phyloP scores from a whole-genome alignment of 1,139 yeast genomes.

The Eremothecium coryli region DNA sequence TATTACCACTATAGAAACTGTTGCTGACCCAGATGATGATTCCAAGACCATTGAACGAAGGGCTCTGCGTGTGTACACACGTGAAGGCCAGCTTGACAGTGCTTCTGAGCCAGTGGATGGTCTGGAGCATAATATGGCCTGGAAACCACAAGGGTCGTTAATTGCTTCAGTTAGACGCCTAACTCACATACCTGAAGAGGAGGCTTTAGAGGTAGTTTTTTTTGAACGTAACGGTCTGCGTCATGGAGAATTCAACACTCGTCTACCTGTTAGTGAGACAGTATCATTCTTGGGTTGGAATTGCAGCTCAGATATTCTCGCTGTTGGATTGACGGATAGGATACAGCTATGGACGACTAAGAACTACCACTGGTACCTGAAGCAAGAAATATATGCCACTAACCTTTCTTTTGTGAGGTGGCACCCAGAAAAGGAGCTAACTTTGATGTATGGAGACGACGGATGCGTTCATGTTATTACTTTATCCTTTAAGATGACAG shows the following conservation, averaged over 20 bases:
- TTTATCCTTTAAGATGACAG: constrained; percentile 52
- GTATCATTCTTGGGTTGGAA: constrained; percentile 69
- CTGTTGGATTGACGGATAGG: constrained; percentile 50
- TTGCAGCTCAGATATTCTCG: constrained; percentile 67
- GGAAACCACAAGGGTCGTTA: constrained; percentile 88
- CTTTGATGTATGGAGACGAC: constrained; percentile 54
- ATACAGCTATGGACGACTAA: constrained; percentile 86
- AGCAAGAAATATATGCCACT: constrained; percentile 52
- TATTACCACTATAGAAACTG: constrained; percentile 52
- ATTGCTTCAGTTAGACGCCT: constrained; percentile 74
- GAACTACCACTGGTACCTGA: constrained; percentile 92
- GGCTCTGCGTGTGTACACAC: constrained; percentile 70
- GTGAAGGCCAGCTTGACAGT: constrained; percentile 72
- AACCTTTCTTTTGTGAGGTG: constrained; percentile 50
- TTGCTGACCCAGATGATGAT: constrained; percentile 25
- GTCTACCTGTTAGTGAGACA: constrained; percentile 45
- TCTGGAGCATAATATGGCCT: constrained; percentile 60
- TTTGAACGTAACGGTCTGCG: constrained; percentile 91
- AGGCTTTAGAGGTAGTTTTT: constrained; percentile 49
- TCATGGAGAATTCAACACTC: constrained; percentile 73
- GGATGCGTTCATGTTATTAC: constrained; percentile 53
- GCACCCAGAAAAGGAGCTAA: constrained; percentile 85
- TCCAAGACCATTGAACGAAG: constrained; percentile 47
- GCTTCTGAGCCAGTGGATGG: constrained; percentile 89
- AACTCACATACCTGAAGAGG: constrained; percentile 27